phyloP scores from a whole-genome alignment of 2,329 filamentous ascomycete genomes.

The Madurella mycetomatis region DNA sequence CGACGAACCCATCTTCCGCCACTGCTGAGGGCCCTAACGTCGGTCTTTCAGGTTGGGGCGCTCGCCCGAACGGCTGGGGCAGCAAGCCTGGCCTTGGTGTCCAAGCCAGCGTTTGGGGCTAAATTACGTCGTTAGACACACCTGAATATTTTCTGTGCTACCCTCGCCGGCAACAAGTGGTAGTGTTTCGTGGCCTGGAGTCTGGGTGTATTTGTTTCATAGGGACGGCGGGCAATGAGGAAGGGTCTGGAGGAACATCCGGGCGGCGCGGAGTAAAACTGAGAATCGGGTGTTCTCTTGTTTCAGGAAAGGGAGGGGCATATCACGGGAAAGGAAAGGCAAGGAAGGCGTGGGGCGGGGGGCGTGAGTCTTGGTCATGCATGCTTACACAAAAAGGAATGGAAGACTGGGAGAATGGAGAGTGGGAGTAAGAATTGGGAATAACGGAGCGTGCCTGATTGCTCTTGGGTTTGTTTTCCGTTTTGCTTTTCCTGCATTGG shows the following conservation, averaged over 20 bases:
- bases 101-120: slow-evolving; percentile 93
- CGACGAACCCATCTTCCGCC: slow-evolving; percentile 53
- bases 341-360: slow-evolving; percentile 1
- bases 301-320: slow-evolving; percentile 4
- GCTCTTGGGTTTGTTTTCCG: slow-evolving; percentile 3
- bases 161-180: not conserved
- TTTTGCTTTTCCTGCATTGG: not conserved
- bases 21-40: slow-evolving; percentile 40
- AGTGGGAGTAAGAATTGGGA: not conserved
- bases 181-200: slow-evolving; percentile 9
- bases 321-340: not conserved
- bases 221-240: not conserved
- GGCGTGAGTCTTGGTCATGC: slow-evolving; percentile 9
- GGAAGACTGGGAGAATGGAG: not conserved
- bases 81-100: slow-evolving; percentile 76
- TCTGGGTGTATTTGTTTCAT: slow-evolving; percentile 6
- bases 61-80: slow-evolving; percentile 79
- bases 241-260: not conserved
- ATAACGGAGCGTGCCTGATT: slow-evolving; percentile 4
- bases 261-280: slow-evolving; percentile 3
- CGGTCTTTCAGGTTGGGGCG: slow-evolving; percentile 63
- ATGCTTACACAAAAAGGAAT: slow-evolving; percentile 7
- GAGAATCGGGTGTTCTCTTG: slow-evolving; percentile 10
- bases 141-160: not conserved
- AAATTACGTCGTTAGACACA: slow-evolving; percentile 26